These are phyloP conservation scores for Jatropha multifida DNA, from an alignment of 441 rosid species.

Conservation along the genomic window DNA sequence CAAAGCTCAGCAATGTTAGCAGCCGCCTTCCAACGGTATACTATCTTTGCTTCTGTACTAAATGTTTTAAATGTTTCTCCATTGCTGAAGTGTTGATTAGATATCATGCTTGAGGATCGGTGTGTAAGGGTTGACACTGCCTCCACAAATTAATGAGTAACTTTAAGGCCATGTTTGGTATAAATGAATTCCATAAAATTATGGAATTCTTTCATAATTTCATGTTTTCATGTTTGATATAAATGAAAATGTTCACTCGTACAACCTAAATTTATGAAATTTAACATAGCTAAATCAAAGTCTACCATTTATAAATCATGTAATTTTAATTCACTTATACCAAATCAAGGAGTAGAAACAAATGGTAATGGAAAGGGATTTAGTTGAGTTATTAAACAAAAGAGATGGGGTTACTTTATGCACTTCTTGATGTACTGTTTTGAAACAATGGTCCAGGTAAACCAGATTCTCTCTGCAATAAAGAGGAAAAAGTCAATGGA, in stretches of 20 bases:
- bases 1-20: slow-evolving; percentile 85
- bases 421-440: slow-evolving; percentile 2
- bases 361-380: neutral
- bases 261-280: too few species aligned
- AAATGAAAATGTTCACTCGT: too few species aligned
- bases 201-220: too few species aligned
- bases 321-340: too few species aligned
- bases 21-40: slow-evolving; percentile 91
- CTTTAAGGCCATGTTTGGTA: too few species aligned
- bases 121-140: neutral
- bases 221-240: too few species aligned
- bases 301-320: too few species aligned
- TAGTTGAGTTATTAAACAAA: neutral
- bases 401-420: neutral
- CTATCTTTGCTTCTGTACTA: neutral
- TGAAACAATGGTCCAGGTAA: slow-evolving; percentile 62
- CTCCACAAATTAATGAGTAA: neutral
- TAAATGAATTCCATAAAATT: too few species aligned
- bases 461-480: slow-evolving; percentile 70
- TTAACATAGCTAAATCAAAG: too few species aligned
- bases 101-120: neutral
- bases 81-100: neutral
- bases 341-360: neutral
- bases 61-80: slow-evolving; percentile 2
- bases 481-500: slow-evolving; percentile 98